These are phyloP conservation scores for Citrus unshiu DNA, from an alignment of 345 rosid species.

Conservation along the genomic window DNA sequence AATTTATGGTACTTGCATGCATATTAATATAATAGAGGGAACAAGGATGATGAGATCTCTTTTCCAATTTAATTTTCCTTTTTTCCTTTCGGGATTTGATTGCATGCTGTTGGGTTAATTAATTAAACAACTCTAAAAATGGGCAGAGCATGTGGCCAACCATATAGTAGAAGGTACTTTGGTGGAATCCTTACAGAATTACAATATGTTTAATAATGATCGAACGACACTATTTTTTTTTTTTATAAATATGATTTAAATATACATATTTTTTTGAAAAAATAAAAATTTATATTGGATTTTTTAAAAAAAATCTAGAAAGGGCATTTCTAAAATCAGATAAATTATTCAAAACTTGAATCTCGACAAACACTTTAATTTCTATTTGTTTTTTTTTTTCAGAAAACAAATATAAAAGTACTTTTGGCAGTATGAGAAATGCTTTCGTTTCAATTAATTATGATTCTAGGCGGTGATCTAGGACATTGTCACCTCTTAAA, in stretches of 20 bases:
- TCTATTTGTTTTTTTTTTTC: no score
- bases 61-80: background rate
- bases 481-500: constrained; percentile 7
- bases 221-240: no score
- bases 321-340: no score
- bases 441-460: background rate
- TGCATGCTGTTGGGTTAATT: constrained; percentile 1
- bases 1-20: background rate
- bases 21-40: background rate
- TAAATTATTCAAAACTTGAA: no score
- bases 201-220: no score
- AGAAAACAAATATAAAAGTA: background rate
- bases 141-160: constrained; percentile 29
- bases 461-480: constrained; percentile 4
- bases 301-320: no score
- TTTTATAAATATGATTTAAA: no score
- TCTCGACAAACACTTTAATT: no score
- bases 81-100: constrained; percentile 23
- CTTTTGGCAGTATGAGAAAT: background rate
- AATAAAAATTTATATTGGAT: no score
- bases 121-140: background rate
- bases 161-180: no score
- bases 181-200: no score
- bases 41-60: constrained; percentile 31
- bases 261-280: no score